Percentiles rank a stretch among this genome's conserved stretches.
phyloP scores from a whole-genome alignment of 163 green algal species.

The Chlamydomonas reinhardtii region DNA sequence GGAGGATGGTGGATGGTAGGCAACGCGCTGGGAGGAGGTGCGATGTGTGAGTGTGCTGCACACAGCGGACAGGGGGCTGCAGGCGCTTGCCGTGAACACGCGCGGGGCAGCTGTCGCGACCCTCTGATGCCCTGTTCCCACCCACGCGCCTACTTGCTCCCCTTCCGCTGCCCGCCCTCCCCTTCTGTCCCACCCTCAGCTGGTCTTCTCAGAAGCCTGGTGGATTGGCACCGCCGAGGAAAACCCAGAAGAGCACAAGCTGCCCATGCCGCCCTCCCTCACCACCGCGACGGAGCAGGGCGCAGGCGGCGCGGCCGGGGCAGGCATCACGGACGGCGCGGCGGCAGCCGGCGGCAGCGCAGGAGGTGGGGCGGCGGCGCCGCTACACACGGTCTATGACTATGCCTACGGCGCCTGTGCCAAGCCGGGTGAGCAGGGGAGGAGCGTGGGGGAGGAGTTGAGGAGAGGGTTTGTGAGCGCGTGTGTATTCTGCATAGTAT shows the following conservation, averaged over 20 bases:
- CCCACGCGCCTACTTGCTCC: too few relatives aligned
- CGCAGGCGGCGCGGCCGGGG: too few relatives aligned
- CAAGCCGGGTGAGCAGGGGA: slow-evolving; percentile 3
- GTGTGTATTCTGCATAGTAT: too few relatives aligned
- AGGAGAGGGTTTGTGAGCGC: too few relatives aligned
- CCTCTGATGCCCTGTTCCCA: too few relatives aligned
- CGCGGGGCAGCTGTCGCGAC: too few relatives aligned
- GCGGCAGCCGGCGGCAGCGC: not conserved
- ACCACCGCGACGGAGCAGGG: not conserved
- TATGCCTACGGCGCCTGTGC: slow-evolving; percentile 31
- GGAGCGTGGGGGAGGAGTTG: too few relatives aligned
- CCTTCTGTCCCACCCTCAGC: slow-evolving; percentile 56
- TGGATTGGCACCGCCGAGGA: slow-evolving; percentile 87
- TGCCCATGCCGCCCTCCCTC: slow-evolving; percentile 81
- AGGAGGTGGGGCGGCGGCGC: not conserved
- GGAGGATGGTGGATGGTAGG: too few relatives aligned
- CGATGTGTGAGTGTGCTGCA: too few relatives aligned
- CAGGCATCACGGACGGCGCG: not conserved
- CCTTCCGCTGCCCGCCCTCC: not conserved
- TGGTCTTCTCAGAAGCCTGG: slow-evolving; percentile 87
- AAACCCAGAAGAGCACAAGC: slow-evolving; percentile 82
- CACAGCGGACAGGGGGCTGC: too few relatives aligned
- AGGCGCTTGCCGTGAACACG: too few relatives aligned
- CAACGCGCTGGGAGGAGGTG: too few relatives aligned
- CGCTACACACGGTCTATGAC: slow-evolving; percentile 9